Conservation (phyloP, 257 asterid genomes). For the Fraxinus anomala region DNA sequence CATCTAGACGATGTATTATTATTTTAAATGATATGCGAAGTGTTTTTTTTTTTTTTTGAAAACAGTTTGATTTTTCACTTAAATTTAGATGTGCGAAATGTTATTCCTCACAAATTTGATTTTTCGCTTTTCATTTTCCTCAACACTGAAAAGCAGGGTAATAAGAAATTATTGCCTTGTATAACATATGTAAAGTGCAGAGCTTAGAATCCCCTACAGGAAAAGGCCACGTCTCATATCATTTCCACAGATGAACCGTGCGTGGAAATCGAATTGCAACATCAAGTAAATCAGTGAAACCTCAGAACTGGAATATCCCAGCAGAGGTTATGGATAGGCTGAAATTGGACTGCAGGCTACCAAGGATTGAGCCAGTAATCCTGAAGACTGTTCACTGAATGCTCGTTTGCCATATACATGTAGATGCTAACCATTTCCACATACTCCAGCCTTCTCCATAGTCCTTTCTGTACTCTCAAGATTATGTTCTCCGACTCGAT, state of each 20-base stretch:
- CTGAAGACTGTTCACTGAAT: constrained; percentile 31
- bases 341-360: constrained; percentile 38
- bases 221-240: not conserved
- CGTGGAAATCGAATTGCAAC: not conserved
- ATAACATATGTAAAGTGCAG: not conserved
- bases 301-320: constrained; percentile 50
- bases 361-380: constrained; percentile 39
- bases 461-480: constrained; percentile 43
- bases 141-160: not conserved
- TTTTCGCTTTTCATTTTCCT: not conserved
- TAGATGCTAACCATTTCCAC: constrained; percentile 34
- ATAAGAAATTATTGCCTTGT: not conserved
- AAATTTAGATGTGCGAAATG: not conserved
- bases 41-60: not conserved
- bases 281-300: not conserved
- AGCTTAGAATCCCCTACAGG: constrained; percentile 1
- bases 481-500: constrained; percentile 49
- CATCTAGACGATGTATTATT: not conserved
- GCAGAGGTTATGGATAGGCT: constrained; percentile 25
- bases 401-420: constrained; percentile 6
- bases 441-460: constrained; percentile 44
- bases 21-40: not conserved
- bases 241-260: not conserved
- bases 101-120: not conserved
- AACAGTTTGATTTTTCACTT: not conserved